Base-by-base conservation (phyloP, 805 yeast genomes). In the Ogataea corticis region DNA sequence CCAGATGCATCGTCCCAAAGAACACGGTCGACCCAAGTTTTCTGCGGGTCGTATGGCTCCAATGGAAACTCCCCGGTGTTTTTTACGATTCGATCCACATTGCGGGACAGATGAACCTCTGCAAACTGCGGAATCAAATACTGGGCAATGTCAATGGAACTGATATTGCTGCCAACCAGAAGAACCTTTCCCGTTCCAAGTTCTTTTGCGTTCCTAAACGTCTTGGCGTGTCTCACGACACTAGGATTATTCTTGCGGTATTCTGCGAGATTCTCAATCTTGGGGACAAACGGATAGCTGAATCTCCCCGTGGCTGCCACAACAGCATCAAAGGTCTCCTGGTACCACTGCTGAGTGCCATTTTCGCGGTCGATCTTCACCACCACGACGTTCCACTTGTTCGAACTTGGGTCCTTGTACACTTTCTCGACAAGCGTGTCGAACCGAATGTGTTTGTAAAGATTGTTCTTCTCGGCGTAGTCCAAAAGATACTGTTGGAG, bases 131-230 rank as follows among this genome's bases (percentile, higher is more conserved):
- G 56, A 39, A 57, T 42, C 30, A 63, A 50, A 43, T 73, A 72
- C 54, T 72, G 76, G 1, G 87, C 77, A 35, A 86, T 68, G 56
- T 87, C 95, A 14, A 79, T 74, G 10, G 88, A 94, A 34, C 87
- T 79, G 2, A 90, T 82, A 5, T 82, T 80, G 54, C 80, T 83
- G 0, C 95, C 96, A 12, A 87, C 78, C 4, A 87, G 73, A 31
- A 87, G 62, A 12, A 82, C 79, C 12, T 51, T 38, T n/a, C 62
- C 54, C 23, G 62, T 71, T 33, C 68, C 64, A 46, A 58, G 72
- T 58, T 67, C 70, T 1, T 68, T 69, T 0, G 80, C 73, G 13
- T 61, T 60, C 46, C 80, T 72, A 56, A 72, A 85, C 31, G 71
- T 62, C 49, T 80, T 80, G n/a, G 89, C 73, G 61, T 85, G 91